A percentile compares a stretch with the other conserved stretches of the same genome.
These are phyloP conservation scores for Sporothrix pallida DNA, from an alignment of 2,329 filamentous ascomycete species.

Conservation along the genomic window DNA sequence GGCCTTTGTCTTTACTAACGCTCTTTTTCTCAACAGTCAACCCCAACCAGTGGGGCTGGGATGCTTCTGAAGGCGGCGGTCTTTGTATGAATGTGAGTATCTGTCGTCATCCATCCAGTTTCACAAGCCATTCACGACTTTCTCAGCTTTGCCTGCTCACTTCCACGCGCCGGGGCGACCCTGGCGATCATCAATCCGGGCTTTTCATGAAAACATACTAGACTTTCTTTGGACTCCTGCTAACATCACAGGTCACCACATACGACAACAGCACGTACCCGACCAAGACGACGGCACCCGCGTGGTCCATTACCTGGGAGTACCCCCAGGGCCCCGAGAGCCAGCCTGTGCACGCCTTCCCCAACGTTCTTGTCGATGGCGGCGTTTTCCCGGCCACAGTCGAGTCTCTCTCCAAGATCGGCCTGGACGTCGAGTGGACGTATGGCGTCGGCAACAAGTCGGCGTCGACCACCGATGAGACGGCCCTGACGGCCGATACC, in stretches of 20 bases:
- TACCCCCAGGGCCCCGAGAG: constrained; percentile 51
- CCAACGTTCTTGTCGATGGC: constrained; percentile 57
- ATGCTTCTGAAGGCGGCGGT: constrained; percentile 46
- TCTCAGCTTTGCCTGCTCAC: not conserved
- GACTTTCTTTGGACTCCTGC: not conserved
- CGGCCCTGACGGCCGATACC: constrained; percentile 44
- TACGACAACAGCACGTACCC: constrained; percentile 59
- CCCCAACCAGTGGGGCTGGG: constrained; percentile 61
- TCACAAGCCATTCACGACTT: not conserved
- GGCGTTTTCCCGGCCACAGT: constrained; percentile 52
- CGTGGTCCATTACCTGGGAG: constrained; percentile 60
- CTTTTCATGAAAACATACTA: too few species aligned
- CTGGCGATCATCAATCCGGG: not conserved
- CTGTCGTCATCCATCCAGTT: not conserved
- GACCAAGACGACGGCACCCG: constrained; percentile 53
- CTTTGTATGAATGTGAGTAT: constrained; percentile 60
- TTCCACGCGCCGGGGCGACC: not conserved
- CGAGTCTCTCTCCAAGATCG: constrained; percentile 48
- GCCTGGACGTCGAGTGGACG: constrained; percentile 56
- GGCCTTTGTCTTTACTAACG: constrained; percentile 20
- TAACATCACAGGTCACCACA: constrained; percentile 51
- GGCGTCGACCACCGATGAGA: constrained; percentile 45
- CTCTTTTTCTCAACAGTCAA: constrained; percentile 50
- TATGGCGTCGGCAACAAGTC: constrained; percentile 54
- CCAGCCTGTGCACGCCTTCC: constrained; percentile 60